These are phyloP conservation scores for Helianthus annuus DNA, from an alignment of 129 eudicot species.

Conservation along the genomic window HanXRQr2.0-SUNRISE NC_035434.2:14194617-14195116, in stretches of 20 bases:
- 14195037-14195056: conserved; percentile 1
- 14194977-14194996: conserved; percentile 96
- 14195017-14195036: conserved; percentile 76
- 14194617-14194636: conserved; percentile 99
- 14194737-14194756: conserved; percentile 99
- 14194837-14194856: background rate
- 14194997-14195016: conserved; percentile 96
- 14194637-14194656: conserved; percentile 99
- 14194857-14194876: background rate
- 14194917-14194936: conserved; percentile 97
- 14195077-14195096: conserved; percentile 4
- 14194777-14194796: conserved; percentile 92
- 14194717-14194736: conserved; percentile 96
- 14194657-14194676: conserved; percentile 95
- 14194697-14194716: conserved; percentile 87
- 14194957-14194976: conserved; percentile 97
- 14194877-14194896: conserved; percentile 10
- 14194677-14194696: conserved; percentile 97
- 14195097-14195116: conserved; percentile 68
- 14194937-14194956: conserved; percentile 99
- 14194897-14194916: conserved; percentile 81
- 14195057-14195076: background rate
- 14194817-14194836: conserved; percentile 20
- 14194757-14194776: conserved; percentile 90
- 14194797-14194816: conserved; percentile 99